Conservation (phyloP, 1,139 yeast species). For the Candida tropicalis region DNA sequence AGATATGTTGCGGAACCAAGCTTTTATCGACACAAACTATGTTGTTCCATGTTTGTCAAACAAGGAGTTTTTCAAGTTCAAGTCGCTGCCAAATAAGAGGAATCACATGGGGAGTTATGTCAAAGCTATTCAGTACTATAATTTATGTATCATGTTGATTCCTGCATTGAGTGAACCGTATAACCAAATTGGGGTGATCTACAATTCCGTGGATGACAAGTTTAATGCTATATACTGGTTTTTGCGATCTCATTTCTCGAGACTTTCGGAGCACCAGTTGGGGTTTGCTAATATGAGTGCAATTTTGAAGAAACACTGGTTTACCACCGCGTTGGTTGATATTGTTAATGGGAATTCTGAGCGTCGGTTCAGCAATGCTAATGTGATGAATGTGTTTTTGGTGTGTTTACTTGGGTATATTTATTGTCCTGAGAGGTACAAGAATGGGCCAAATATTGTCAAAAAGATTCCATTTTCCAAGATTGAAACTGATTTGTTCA, state of each 20-base stretch:
- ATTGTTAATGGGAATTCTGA: slow-evolving; percentile 11
- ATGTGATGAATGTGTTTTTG: slow-evolving; percentile 26
- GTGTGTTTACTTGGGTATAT: slow-evolving; percentile 33
- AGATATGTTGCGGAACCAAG: slow-evolving; percentile 59
- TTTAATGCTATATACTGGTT: slow-evolving; percentile 48
- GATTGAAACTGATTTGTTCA: slow-evolving; percentile 31
- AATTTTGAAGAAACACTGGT: slow-evolving; percentile 35
- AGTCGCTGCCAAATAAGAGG: slow-evolving; percentile 35
- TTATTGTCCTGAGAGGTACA: slow-evolving; percentile 32
- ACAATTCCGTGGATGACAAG: slow-evolving; percentile 39
- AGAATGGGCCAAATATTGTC: slow-evolving; percentile 26
- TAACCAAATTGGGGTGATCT: slow-evolving; percentile 64
- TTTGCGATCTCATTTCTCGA: slow-evolving; percentile 58
- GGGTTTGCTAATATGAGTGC: slow-evolving; percentile 44
- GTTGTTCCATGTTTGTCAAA: slow-evolving; percentile 38
- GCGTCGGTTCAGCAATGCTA: slow-evolving; percentile 14
- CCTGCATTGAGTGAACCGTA: slow-evolving; percentile 73
- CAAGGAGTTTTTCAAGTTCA: slow-evolving; percentile 36
- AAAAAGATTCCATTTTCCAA: slow-evolving; percentile 27
- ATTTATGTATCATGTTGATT: slow-evolving; percentile 53
- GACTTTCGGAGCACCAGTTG: slow-evolving; percentile 47
- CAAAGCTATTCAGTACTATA: slow-evolving; percentile 49
- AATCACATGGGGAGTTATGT: slow-evolving; percentile 23
- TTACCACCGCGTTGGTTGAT: slow-evolving; percentile 26
- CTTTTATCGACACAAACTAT: slow-evolving; percentile 45